Base-by-base conservation (phyloP, 1,284 basidiomycete genomes). In the Leucoagaricus sp. region DNA sequence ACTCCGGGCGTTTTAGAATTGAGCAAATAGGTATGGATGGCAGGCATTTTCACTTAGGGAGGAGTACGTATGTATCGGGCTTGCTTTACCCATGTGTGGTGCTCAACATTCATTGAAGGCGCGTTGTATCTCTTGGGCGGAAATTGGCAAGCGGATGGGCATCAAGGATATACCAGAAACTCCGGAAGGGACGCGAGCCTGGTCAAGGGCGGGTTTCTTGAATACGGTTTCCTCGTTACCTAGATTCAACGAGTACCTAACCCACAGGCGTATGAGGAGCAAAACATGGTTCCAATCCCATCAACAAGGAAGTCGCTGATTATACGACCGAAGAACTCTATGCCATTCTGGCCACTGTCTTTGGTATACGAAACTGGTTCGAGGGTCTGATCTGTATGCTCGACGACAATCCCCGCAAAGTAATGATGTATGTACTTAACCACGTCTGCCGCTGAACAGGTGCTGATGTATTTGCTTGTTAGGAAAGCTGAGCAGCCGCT, bases 101-200 rank as follows among this genome's bases (percentile, higher is more conserved):
- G 15, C 48, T 71, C 5, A 71, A 15, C 6, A 5, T 17, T 58
- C 70, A 65, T 51, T 48, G 12, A 49, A 64, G 49, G 75, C 78
- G 8, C 68, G 62, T 47, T 79, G 67, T 57, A 63, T 76, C 6
- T 73, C 73, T 55, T 79, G 77, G 77, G 56, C 56, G 2, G 74
- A 79, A 58, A 68, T 79, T 17, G 77, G 77, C 1, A 60, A 60
- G 34, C 67, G 70, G 31, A 76, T 78, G 75, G 65, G 69, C 3
- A 78, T 81, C 34, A 61, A 68, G 34, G 72, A 76, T 58, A 76
- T 81, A 34, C 78, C 77, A 4, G 67, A 68, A 4, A 73, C 67
- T 4, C 44, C 73, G 10, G 70, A 75, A n/a, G 73, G 64, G 4
- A 62, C 80, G 44, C 58, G 62, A 12, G 63, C 62, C 10, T 80